Evolutionary conservation across 2,329 filamentous ascomycete genomes (phyloP).

Genomic region (Ustilaginoidea virens): DNA sequence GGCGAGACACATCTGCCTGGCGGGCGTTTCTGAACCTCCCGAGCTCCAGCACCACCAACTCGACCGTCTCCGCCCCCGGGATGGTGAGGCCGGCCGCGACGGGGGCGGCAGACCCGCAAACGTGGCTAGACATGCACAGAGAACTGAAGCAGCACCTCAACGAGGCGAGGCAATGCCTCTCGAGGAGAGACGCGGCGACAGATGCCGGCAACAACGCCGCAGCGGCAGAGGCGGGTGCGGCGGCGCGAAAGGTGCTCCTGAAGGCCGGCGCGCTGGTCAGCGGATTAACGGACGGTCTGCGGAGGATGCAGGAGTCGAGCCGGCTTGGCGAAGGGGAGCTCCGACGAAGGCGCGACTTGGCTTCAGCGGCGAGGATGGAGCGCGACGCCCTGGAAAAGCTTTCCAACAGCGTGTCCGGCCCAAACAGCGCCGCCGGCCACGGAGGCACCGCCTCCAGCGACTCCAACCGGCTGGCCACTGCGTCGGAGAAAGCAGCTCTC

Average conservation of each 20-base stretch:
- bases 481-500: slow-evolving; percentile 34
- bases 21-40: slow-evolving; percentile 59
- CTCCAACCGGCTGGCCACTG: slow-evolving; percentile 23
- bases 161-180: slow-evolving; percentile 56
- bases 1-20: slow-evolving; percentile 61
- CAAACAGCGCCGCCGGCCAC: slow-evolving; percentile 23
- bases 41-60: slow-evolving; percentile 30
- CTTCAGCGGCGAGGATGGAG: slow-evolving; percentile 56
- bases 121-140: slow-evolving; percentile 63
- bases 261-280: slow-evolving; percentile 49
- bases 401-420: slow-evolving; percentile 36
- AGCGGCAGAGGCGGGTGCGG: slow-evolving; percentile 47
- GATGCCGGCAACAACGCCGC: slow-evolving; percentile 24
- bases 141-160: slow-evolving; percentile 50
- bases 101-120: slow-evolving; percentile 41
- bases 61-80: slow-evolving; percentile 29
- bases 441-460: slow-evolving; percentile 17
- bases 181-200: slow-evolving; percentile 42
- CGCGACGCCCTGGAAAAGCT: slow-evolving; percentile 62
- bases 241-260: slow-evolving; percentile 60
- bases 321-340: slow-evolving; percentile 61
- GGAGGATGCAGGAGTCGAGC: slow-evolving; percentile 35
- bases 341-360: slow-evolving; percentile 52
- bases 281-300: slow-evolving; percentile 50
- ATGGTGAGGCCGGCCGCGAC: slow-evolving; percentile 23